Base-by-base conservation (phyloP, 2,329 filamentous ascomycete genomes). In the Phaeoacremonium minimum region DNA sequence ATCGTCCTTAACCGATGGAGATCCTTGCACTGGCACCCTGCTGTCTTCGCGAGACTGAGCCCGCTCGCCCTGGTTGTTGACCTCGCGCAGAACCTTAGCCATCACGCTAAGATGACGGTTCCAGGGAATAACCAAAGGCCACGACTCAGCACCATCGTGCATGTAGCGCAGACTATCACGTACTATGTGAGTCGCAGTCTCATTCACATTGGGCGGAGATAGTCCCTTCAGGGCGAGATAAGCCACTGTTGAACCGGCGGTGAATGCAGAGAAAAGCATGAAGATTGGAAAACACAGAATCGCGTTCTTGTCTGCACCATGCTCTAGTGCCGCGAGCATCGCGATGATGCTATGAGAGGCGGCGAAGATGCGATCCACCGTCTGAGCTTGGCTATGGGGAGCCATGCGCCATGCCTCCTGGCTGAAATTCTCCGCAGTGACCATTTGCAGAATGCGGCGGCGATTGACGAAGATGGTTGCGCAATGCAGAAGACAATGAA, bases 251-350 rank as follows among this genome's bases (percentile, higher is more conserved):
- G 75, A 75, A 42, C 75, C 75, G 3, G 75, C 73, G 0, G 75
- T 79, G 43, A 80, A 80, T 34, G 75, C 71, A 0, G 75, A 74
- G 52, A 80, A 80, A 11, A 80, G 62, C 76, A 80, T 80, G 43
- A 78, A 77, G 37, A 80, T 75, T 26, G 76, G 76, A 56, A 79
- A 77, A 55, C 71, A 77, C n/a, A 73, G 61, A n/a, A 71, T 64
- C 16, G 66, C 63, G 36, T 79, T 73, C 58, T 79, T 79, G 35
- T 80, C 75, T 2, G 69, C 63, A 8, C 74, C 73, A 9, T 64
- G 56, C 54, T 80, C 75, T 4, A 80, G 67, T 2, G 75, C 69
- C 4, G 68, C 63, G 15, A 80, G 61, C 37, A 78, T 67, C 6
- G 70, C 67, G 33, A 78, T 72, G 41, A 77, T 76, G 52, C 67